These are phyloP conservation scores for Seiridium cupressi DNA, from an alignment of 2,329 filamentous ascomycete species.

Conservation along the genomic window DNA sequence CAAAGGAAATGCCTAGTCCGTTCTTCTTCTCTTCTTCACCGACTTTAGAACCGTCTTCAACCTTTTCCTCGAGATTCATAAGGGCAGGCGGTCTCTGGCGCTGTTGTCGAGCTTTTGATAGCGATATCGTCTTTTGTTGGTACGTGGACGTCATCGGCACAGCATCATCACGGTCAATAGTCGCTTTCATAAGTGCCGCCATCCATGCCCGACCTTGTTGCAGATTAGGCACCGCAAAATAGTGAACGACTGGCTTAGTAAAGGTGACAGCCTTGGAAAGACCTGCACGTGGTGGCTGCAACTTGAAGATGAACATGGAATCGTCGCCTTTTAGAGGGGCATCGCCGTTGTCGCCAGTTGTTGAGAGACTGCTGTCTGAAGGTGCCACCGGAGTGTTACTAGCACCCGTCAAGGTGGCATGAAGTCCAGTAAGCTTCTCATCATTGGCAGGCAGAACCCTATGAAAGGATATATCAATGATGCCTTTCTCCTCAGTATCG, in stretches of 20 bases:
- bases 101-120: constrained; percentile 84
- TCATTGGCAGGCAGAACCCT: constrained; percentile 93
- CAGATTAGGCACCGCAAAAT: constrained; percentile 92
- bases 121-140: constrained; percentile 93
- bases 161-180: constrained; percentile 86
- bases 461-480: constrained; percentile 97
- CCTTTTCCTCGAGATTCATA: constrained; percentile 64
- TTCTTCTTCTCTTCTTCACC: constrained; percentile 28
- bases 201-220: constrained; percentile 93
- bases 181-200: constrained; percentile 98
- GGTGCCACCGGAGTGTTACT: constrained; percentile 62
- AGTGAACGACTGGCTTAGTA: constrained; percentile 95
- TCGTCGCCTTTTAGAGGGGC: constrained; percentile 52
- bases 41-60: constrained; percentile 22
- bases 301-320: constrained; percentile 95
- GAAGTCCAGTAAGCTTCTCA: constrained; percentile 84
- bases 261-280: constrained; percentile 92
- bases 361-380: constrained; percentile 43
- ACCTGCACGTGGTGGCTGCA: constrained; percentile 85
- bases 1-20: constrained; percentile 36
- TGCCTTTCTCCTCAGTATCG: constrained; percentile 87
- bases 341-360: constrained; percentile 37
- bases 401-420: constrained; percentile 89
- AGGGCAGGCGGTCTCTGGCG: constrained; percentile 86
- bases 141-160: constrained; percentile 86